Evolutionary conservation across 805 yeast genomes (phyloP), one percentile per base, ranked within the genome.

Genomic region (Candida tibetensis): DNA sequence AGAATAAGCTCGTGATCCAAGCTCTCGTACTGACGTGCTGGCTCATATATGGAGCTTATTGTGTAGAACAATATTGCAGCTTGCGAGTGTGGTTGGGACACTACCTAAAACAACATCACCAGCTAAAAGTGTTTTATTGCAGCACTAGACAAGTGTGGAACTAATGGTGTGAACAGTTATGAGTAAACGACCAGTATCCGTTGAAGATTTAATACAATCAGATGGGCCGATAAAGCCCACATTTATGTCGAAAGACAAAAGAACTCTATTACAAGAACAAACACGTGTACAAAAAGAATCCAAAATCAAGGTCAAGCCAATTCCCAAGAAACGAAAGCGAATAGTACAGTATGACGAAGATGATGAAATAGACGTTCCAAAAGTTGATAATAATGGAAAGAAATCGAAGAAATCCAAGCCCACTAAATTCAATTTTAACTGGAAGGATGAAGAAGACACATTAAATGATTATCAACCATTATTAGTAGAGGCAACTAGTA

Each of bases 401-500:
- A 29, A 32, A 21, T 10, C 10, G 28, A 31, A 34, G 30, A 44
- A 49, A 17, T 41, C 39, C 25, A 40, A 42, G 9, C 46, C 45
- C 9, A 45, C 49, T 6, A 73, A 71, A 47, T 85, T 83, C 58
- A 66, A 69, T 7, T 85, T 86, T 57, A 82, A 74, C 9, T 87
- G 95, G 95, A 71, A 72, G 41, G 65, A 60, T 1, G 66, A 67
- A 0, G 93, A 85, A 10, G 95, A 87, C 53, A 85, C 95, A 0
- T 52, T 77, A 0, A 44, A 46, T 0, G 61, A 60, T 1, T 69
- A 64, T 39, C 64, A 64, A 35, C 79, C 82, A 0, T 55, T 72
- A 14, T 66, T 62, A 10, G 51, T 46, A 4, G 42, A 52, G 21
- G 28, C 27, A 9, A 13, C 18, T 16, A n/a, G 22, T 10, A 28